phyloP scores from a whole-genome alignment of 345 rosid genomes.

The Murraya paniculata region DNA sequence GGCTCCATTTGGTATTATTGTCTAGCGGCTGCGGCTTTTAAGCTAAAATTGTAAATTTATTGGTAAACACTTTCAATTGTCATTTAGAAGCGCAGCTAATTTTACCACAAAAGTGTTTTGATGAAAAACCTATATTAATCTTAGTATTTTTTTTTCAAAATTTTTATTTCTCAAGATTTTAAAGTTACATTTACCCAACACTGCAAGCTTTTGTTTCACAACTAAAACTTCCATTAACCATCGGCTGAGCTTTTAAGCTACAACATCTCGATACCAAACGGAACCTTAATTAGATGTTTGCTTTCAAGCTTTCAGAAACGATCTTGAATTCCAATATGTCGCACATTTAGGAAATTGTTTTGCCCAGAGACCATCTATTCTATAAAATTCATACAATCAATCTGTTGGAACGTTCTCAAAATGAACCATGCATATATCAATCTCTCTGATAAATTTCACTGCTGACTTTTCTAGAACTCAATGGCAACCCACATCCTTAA shows the following conservation, averaged over 20 bases:
- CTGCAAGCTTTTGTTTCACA: background rate
- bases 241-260: background rate
- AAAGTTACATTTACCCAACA: background rate
- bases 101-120: background rate
- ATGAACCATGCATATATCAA: background rate
- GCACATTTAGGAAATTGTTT: background rate
- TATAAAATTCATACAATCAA: background rate
- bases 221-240: background rate
- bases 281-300: background rate
- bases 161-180: background rate
- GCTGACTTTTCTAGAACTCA: background rate
- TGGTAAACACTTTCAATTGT: background rate
- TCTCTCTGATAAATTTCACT: background rate
- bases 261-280: background rate
- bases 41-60: too few relatives aligned
- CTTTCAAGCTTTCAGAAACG: background rate
- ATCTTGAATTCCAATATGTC: background rate
- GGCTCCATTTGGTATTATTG: too few relatives aligned
- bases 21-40: too few relatives aligned
- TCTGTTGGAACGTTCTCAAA: background rate
- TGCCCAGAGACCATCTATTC: background rate
- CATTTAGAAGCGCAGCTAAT: background rate
- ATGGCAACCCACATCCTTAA: background rate
- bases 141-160: too few relatives aligned
- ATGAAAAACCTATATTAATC: background rate